phyloP scores from a whole-genome alignment of 352 stramenopile genomes.

The Thraustochytrium sp. region DNA sequence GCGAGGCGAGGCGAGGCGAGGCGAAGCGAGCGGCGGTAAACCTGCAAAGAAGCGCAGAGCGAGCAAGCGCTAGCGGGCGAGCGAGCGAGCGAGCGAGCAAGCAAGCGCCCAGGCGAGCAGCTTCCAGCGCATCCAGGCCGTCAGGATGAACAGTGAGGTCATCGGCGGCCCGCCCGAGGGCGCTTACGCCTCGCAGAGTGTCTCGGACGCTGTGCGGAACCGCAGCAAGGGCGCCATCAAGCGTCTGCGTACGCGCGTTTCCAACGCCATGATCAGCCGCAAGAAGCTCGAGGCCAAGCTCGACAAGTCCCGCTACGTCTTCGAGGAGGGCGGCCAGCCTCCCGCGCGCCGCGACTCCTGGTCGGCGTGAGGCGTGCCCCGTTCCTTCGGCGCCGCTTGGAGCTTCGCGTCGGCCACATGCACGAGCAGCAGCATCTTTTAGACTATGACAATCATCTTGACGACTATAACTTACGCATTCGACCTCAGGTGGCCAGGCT shows the following conservation, averaged over 20 bases:
- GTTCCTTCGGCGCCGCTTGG: too few species aligned
- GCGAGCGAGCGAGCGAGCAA: too few species aligned
- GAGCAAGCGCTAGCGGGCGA: too few species aligned
- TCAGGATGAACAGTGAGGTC: neutral
- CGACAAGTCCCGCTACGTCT: conserved; percentile 14
- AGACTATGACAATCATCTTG: neutral
- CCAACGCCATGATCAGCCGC: neutral
- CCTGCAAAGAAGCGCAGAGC: too few species aligned
- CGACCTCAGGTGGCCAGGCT: too few species aligned
- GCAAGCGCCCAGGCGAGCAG: neutral
- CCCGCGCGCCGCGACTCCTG: neutral
- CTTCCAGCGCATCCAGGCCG: too few species aligned
- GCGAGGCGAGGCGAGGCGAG: too few species aligned
- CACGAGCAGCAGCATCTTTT: too few species aligned
- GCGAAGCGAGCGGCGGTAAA: too few species aligned
- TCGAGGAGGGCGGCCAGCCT: neutral
- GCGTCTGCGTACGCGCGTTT: neutral
- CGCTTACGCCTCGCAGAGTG: neutral
- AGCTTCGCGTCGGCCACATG: too few species aligned
- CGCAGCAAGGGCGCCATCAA: neutral
- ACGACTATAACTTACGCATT: neutral
- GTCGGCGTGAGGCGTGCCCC: too few species aligned
- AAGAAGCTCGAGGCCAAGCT: conserved; percentile 19
- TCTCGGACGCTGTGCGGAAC: conserved; percentile 17
- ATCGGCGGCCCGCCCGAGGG: neutral